These are phyloP conservation scores for Euphorbia schlechtendalii DNA, from an alignment of 441 rosid species.

Conservation along the genomic window DNA sequence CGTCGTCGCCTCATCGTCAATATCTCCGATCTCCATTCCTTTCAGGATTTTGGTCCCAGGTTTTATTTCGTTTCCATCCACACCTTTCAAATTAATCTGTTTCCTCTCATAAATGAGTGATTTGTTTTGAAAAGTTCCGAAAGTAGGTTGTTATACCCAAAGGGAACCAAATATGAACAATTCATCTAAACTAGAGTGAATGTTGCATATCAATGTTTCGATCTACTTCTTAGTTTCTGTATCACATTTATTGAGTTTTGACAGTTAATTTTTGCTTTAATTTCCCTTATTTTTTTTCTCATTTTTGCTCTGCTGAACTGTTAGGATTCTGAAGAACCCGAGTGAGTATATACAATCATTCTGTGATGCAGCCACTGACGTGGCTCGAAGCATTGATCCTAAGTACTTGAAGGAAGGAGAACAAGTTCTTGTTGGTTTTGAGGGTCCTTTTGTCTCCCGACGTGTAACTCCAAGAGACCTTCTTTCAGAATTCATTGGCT, in stretches of 20 bases:
- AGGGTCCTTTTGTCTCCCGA: constrained; percentile 95
- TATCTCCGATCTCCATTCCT: constrained; percentile 78
- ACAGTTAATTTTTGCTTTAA: neutral
- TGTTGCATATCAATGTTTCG: neutral
- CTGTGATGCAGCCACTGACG: constrained; percentile 87
- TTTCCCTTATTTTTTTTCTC: neutral
- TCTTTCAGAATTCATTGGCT: constrained; percentile 89
- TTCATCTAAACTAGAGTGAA: neutral
- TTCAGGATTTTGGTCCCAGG: constrained; percentile 68
- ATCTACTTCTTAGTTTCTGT: neutral
- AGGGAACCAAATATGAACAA: neutral
- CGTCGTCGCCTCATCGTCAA: constrained; percentile 88
- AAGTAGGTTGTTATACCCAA: neutral
- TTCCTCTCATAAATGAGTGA: neutral
- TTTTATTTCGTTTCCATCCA: neutral
- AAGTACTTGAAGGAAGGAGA: constrained; percentile 86
- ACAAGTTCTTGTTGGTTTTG: constrained; percentile 74
- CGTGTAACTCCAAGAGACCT: constrained; percentile 92
- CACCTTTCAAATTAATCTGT: neutral
- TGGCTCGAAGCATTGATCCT: constrained; percentile 61
- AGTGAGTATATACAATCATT: constrained; percentile 86
- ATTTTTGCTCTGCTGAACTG: neutral
- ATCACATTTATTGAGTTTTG: neutral
- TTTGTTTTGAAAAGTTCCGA: neutral
- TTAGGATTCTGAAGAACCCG: constrained; percentile 75